Evolutionary conservation across 169 alveolate genomes (phyloP).

Genomic region (Blepharisma undulans): DNA sequence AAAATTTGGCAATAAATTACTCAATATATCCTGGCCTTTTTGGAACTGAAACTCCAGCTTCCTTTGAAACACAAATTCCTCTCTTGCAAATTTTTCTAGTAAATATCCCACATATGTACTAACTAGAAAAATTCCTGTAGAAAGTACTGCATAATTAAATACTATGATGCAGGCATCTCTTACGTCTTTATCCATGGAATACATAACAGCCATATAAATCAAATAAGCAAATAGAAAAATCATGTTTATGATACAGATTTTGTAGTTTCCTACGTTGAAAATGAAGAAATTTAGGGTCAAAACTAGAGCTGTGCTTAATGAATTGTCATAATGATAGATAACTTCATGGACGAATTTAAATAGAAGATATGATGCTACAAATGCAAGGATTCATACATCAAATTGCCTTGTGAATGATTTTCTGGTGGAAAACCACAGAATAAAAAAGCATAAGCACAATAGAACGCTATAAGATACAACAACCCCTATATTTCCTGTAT

Average conservation of each 20-base stretch:
- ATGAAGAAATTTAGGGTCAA: background rate
- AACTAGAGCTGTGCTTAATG: slow-evolving; percentile 11
- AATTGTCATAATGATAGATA: background rate
- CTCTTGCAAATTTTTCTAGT: background rate
- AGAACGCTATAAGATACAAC: background rate
- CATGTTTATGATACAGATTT: background rate
- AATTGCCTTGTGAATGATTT: background rate
- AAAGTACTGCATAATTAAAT: background rate
- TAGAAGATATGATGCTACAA: background rate
- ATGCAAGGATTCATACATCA: background rate
- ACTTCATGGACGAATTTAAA: background rate
- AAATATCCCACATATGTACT: slow-evolving; percentile 13
- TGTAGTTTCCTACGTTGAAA: background rate
- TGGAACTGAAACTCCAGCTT: slow-evolving; percentile 24
- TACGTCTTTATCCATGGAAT: slow-evolving; percentile 74
- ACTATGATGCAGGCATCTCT: background rate
- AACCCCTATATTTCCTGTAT: background rate
- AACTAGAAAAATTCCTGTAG: background rate
- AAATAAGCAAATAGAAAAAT: background rate
- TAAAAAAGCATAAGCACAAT: background rate
- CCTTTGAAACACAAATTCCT: background rate
- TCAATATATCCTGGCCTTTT: slow-evolving; percentile 56
- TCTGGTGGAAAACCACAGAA: background rate
- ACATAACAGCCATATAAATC: background rate
- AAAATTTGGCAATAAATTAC: slow-evolving; percentile 84